Evolutionary conservation across 2,329 filamentous ascomycete genomes (phyloP), one percentile per base, ranked within the genome.

Genomic region (Dryadomyces quercus-mongolicae): DNA sequence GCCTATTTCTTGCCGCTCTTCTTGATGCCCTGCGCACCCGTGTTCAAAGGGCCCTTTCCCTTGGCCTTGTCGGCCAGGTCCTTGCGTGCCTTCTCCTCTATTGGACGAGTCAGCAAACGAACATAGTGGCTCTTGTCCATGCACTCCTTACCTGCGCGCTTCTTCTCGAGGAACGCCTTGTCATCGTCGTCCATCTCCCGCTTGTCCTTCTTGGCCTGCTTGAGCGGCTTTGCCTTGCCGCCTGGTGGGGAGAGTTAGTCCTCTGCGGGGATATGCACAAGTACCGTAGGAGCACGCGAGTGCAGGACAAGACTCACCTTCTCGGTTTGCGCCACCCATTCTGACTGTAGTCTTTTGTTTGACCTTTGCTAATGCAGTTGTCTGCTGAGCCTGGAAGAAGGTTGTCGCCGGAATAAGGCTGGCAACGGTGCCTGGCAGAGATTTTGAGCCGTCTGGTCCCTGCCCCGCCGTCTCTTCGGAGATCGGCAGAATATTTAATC

Each of bases 141-240:
- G 25, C 25, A 20, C 10, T 47, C 4, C 54, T 52, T 76, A 95
- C 91, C 88, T 56, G 87, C 88, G 63, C 76, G 82, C 75, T 90
- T 85, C 83, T 90, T 95, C 69, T 86, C 82, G 65, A 82, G 84
- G 78, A 78, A 90, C 6, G 88, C 89, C 67, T 84, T 71, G 60
- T 95, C 90, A 47, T 95, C 89, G 0, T 95, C 90, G 67, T 95
- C 91, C 56, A 91, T 70, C 1, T 95, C 90, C 71, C 85, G 86
- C 67, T 78, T 76, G 53, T 80, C 77, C 80, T 92, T 94, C 84
- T 95, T 96, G 58, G 88, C 76, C 62, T 85, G 80, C 84, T 95
- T 96, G 71, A 89, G 75, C 62, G 86, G 86, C 80, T 90, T 89
- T 62, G 74, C 81, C 77, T 90, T 91, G 76, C 86, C 86, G 69